Base-by-base conservation (phyloP, 371 early-diverging fungal species). In the Syncephalastrum monosporum region DNA sequence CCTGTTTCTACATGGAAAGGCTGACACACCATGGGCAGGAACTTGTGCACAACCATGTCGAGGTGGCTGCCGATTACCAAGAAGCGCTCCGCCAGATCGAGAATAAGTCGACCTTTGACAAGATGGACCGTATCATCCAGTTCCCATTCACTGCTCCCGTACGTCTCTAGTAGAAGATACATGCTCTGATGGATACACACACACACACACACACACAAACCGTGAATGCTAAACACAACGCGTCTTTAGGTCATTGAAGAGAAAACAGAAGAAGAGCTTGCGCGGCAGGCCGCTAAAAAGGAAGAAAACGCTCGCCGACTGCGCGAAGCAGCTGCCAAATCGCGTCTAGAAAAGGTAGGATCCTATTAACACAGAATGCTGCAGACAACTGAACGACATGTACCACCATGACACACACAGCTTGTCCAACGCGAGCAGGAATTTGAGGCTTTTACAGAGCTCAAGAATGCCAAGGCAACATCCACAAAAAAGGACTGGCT, bases 201-300 rank as follows among this genome's bases (percentile, higher is more conserved):
- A 25, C 3, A 4, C 16, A 45, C n/a, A n/a, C n/a, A 41, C 16
- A 25, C 45, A 1, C 7, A 25, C 3, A 4, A 14, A 45, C 10
- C 13, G 42, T 49, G 13, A 19, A 14, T 24, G 16, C 38, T 5
- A 48, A 23, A 23, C 15, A 15, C 15, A 15, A 42, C n/a, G 4
- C 41, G 17, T 19, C 21, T 50, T 15, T 51, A 72, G 74, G 59
- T 81, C 3, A 60, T 82, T 2, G 90, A 91, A 55, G 91, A 90
- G 64, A 91, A 91, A 69, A 82, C 87, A 0, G 86, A 86, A 48
- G 92, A 94, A 51, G 91, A 91, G 47, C 70, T 88, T 24, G 87
- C 83, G 23, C 65, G 81, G 56, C 79, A 83, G n/a, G 85, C 90
- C 6, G 88, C 86, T 5, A 87, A 85, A 58, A 74, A 82, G n/a